Base-by-base conservation (phyloP, 176 grass and related monocot genomes). In the Musa itinerans region DNA sequence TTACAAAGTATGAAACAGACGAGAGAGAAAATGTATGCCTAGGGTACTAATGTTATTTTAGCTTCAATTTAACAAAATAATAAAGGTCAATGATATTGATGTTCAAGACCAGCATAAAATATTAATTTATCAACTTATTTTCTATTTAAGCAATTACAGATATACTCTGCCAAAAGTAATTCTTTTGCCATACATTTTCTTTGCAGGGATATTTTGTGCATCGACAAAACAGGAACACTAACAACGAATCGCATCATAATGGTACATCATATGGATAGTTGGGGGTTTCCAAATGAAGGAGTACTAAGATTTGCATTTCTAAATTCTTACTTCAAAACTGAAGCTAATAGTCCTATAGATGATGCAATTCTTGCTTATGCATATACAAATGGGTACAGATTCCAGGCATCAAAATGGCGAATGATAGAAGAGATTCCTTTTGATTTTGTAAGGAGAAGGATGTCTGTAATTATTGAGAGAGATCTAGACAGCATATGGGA, bases 191-290 rank as follows among this genome's bases (percentile, higher is more conserved):
- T 62, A 21, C 15, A 65, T 43, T 55, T n/a, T 68, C 12, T 1
- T 25, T 64, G n/a, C 53, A 85, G 83, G 83, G 83, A 85, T 81
- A 73, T 85, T 48, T 76, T 85, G 65, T 85, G 83, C 74, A 85
- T 85, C 53, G 83, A 85, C 27, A 85, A 85, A 56, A 85, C 83
- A 17, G 83, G 83, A 69, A 85, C 83, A 55, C 83, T 85, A 29
- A 85, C 83, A 26, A 72, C 56, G 49, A 78, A 81, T 66, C 62
- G 56, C 27, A 52, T 53, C 3, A 76, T 85, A 81, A 72, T 81
- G 83, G 65, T 85, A 65, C 78, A 81, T 73, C 83, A 85, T 74
- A 77, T 85, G 58, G 78, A 85, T 69, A 81, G 59, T 58, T 85
- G 78, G 78, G 83, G 83, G 21, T 72, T 72, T 72, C 10, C 78